These are phyloP conservation scores for Xylaria sp. DNA, from an alignment of 2,329 filamentous ascomycete species.

Conservation along the genomic window DNA sequence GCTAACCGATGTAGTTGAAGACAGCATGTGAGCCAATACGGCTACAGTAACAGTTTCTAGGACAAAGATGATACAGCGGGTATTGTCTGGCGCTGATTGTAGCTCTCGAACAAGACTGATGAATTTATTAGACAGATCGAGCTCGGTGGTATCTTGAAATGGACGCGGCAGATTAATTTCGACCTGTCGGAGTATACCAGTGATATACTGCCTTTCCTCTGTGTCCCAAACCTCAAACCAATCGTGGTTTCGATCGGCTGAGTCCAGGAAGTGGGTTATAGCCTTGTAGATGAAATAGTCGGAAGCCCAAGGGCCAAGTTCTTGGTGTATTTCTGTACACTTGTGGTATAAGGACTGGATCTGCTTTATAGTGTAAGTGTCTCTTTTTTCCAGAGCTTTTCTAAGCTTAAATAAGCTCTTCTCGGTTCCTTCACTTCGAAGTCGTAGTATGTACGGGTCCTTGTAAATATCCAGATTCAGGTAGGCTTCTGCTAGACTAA, in stretches of 20 bases:
- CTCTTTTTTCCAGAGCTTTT: conserved; percentile 53
- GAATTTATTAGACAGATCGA: conserved; percentile 67
- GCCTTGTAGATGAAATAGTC: conserved; percentile 70
- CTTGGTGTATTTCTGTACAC: conserved; percentile 59
- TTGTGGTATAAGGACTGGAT: conserved; percentile 65
- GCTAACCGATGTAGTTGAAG: conserved; percentile 59
- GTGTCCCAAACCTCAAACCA: conserved; percentile 55
- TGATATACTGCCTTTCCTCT: conserved; percentile 67
- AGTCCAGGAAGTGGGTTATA: conserved; percentile 50
- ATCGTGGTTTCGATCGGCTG: conserved; percentile 40
- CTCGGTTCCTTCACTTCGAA: conserved; percentile 56
- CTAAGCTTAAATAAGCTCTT: conserved; percentile 53
- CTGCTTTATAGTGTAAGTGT: conserved; percentile 65
- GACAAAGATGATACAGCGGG: conserved; percentile 74
- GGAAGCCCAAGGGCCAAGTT: conserved; percentile 75
- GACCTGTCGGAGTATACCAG: conserved; percentile 55
- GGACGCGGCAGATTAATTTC: conserved; percentile 37
- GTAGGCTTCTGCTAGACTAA: conserved; percentile 55
- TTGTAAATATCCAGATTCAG: conserved; percentile 62
- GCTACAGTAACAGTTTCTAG: conserved; percentile 69
- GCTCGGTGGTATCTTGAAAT: conserved; percentile 34
- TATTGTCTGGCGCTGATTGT: conserved; percentile 52
- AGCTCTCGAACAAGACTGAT: conserved; percentile 63
- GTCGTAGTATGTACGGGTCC: conserved; percentile 68
- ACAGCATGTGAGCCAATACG: conserved; percentile 68